A percentile compares a stretch with the other conserved stretches of the same genome.
phyloP scores from a whole-genome alignment of 1,284 basidiomycete genomes.

The Flammula alnicola region DNA sequence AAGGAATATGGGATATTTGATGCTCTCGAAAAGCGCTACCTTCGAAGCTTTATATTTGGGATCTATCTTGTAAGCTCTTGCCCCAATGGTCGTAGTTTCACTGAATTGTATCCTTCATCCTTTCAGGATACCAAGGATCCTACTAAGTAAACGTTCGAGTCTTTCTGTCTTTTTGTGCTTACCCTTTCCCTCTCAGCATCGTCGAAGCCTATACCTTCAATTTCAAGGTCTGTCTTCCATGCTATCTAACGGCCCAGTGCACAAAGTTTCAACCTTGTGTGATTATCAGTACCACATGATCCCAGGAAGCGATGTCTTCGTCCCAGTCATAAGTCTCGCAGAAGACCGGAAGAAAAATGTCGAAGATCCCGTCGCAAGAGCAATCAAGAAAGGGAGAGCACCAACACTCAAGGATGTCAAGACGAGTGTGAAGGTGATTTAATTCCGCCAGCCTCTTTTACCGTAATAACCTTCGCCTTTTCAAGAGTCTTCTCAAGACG shows the following conservation, averaged over 20 bases:
- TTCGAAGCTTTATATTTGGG: constrained; percentile 80
- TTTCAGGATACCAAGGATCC: constrained; percentile 75
- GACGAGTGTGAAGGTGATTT: constrained; percentile 65
- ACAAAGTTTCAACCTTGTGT: neutral
- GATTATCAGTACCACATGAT: constrained; percentile 60
- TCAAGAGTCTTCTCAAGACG: constrained; percentile 66
- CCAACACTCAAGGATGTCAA: constrained; percentile 78
- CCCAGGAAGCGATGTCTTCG: constrained; percentile 53
- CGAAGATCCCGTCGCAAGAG: constrained; percentile 60
- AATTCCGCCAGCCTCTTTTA: neutral
- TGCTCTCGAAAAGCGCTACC: constrained; percentile 75
- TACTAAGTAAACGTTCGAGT: constrained; percentile 60
- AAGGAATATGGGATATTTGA: constrained; percentile 84
- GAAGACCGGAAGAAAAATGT: constrained; percentile 54
- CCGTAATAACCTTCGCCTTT: neutral
- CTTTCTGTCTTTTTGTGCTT: constrained; percentile 15
- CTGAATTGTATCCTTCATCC: constrained; percentile 1
- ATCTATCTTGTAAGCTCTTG: constrained; percentile 70
- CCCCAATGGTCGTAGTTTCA: neutral
- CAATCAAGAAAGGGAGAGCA: constrained; percentile 56
- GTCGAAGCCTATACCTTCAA: constrained; percentile 85
- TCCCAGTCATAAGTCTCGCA: constrained; percentile 73
- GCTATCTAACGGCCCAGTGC: neutral
- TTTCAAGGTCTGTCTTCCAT: constrained; percentile 55
- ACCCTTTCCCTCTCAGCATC: constrained; percentile 52